These are phyloP conservation scores for Penicillium sclerotigenum DNA, from an alignment of 2,329 filamentous ascomycete genomes.

Conservation along the genomic window DNA sequence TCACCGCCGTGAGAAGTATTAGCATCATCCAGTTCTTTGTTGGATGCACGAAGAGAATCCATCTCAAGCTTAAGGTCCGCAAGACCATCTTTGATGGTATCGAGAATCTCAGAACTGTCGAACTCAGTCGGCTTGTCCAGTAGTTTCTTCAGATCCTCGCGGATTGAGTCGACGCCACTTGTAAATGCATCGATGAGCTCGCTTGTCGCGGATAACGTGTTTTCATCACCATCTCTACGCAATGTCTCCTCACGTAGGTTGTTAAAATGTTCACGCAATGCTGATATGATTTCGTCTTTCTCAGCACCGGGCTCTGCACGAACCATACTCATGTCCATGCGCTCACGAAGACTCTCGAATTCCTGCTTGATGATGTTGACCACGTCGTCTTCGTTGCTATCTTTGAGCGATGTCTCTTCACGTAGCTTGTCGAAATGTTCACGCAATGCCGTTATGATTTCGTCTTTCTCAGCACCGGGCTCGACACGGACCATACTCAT, in stretches of 20 bases:
- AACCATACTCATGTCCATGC: conserved; percentile 30
- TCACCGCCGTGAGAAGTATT: conserved; percentile 52
- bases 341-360: conserved; percentile 58
- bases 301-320: conserved; percentile 46
- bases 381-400: conserved; percentile 51
- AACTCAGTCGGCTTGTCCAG: conserved; percentile 76
- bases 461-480: conserved; percentile 54
- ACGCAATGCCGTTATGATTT: conserved; percentile 68
- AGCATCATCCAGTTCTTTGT: conserved; percentile 50
- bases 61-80: conserved; percentile 74
- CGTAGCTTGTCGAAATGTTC: conserved; percentile 43
- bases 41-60: conserved; percentile 65
- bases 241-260: conserved; percentile 50
- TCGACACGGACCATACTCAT: conserved; percentile 36
- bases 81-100: conserved; percentile 80
- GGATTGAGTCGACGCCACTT: conserved; percentile 70
- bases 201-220: conserved; percentile 52
- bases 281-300: conserved; percentile 68
- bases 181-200: conserved; percentile 62
- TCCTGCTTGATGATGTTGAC: conserved; percentile 55
- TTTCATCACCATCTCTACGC: conserved; percentile 55
- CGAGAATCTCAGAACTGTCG: conserved; percentile 84
- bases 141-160: conserved; percentile 70
- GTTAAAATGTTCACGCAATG: conserved; percentile 54
- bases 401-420: conserved; percentile 53